These are phyloP conservation scores for Melastoma malabathricum DNA, from an alignment of 345 rosid genomes.

Conservation along the genomic window DNA sequence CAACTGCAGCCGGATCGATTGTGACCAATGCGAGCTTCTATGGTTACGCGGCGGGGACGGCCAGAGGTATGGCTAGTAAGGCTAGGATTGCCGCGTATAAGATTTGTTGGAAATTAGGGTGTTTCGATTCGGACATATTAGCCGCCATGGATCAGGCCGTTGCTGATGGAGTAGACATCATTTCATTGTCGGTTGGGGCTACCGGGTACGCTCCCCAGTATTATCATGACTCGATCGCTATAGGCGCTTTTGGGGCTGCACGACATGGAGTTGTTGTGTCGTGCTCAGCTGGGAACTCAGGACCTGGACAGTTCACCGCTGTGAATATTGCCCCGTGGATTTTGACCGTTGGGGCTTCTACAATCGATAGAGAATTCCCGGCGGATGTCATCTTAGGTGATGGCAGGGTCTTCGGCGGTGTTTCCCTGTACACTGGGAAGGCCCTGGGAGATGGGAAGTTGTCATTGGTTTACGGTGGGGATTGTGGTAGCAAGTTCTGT, in stretches of 20 bases:
- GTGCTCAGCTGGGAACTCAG: constrained; percentile 88
- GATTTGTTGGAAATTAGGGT: constrained; percentile 72
- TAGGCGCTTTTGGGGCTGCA: constrained; percentile 68
- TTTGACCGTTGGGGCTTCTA: constrained; percentile 78
- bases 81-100: constrained; percentile 81
- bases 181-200: constrained; percentile 75
- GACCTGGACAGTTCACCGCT: constrained; percentile 61
- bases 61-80: constrained; percentile 77
- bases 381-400: constrained; percentile 69
- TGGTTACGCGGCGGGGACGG: constrained; percentile 51
- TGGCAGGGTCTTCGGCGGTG: constrained; percentile 37
- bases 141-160: constrained; percentile 89
- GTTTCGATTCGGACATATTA: constrained; percentile 84
- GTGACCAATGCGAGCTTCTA: constrained; percentile 55
- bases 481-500: constrained; percentile 48
- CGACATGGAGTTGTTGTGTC: constrained; percentile 58
- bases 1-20: constrained; percentile 69
- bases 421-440: constrained; percentile 60
- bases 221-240: constrained; percentile 60
- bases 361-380: constrained; percentile 68
- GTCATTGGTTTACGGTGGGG: constrained; percentile 49
- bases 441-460: constrained; percentile 22
- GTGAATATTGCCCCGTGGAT: constrained; percentile 92
- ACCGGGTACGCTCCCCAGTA: constrained; percentile 60
- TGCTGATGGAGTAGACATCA: constrained; percentile 68